phyloP scores from a whole-genome alignment of 371 early-diverging fungal genomes.

The Mucor racemosus region DNA sequence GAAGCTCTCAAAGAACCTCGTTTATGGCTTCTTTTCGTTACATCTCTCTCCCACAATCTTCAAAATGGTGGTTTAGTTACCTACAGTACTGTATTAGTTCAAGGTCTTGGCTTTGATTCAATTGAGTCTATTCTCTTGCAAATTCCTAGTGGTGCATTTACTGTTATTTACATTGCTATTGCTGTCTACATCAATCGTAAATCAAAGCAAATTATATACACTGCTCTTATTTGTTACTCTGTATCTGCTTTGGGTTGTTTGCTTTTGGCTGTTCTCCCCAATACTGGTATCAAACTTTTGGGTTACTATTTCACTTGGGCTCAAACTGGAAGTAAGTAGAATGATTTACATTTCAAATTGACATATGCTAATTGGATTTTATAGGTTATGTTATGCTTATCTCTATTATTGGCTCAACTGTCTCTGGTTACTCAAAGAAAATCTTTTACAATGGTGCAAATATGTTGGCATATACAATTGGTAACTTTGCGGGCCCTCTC shows the following conservation, averaged over 20 bases:
- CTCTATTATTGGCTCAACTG: conserved; percentile 32
- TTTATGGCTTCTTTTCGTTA: conserved; percentile 22
- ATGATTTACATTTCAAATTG: no score
- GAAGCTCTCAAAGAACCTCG: conserved; percentile 34
- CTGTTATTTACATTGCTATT: conserved; percentile 22
- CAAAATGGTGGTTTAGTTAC: conserved; percentile 38
- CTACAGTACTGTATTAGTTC: conserved; percentile 38
- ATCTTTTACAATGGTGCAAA: conserved; percentile 37
- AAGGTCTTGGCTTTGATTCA: conserved; percentile 35
- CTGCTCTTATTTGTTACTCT: conserved; percentile 20
- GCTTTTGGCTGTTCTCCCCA: conserved; percentile 30
- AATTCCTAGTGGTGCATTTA: conserved; percentile 34
- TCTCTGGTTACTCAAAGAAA: conserved; percentile 48
- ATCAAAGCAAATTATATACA: conserved; percentile 20
- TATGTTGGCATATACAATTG: conserved; percentile 35
- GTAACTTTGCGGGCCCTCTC: conserved; percentile 43
- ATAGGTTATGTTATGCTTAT: conserved; percentile 26
- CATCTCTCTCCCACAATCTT: conserved; percentile 27
- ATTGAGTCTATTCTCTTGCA: conserved; percentile 39
- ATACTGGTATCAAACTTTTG: conserved; percentile 29
- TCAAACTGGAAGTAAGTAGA: conserved; percentile 19
- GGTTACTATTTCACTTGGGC: conserved; percentile 37
- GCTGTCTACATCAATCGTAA: conserved; percentile 24
- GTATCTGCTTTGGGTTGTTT: conserved; percentile 29
- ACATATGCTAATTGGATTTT: background rate